Conservation (phyloP, 805 yeast species). For the Candida verbasci region DNA sequence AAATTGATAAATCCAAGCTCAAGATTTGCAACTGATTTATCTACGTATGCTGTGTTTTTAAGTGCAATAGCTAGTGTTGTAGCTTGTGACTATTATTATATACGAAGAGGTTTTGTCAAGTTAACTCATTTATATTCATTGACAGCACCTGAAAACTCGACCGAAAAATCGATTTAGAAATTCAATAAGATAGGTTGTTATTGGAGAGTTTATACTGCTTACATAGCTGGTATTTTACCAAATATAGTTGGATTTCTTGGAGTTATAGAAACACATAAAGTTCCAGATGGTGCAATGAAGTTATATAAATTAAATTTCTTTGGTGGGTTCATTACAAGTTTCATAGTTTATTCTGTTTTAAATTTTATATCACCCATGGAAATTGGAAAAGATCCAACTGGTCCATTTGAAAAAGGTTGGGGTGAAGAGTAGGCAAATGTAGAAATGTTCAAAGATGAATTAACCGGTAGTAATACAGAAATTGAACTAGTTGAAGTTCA, state of each 20-base stretch:
- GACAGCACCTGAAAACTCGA: conserved; percentile 29
- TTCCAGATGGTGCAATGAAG: conserved; percentile 73
- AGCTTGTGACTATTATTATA: conserved; percentile 42
- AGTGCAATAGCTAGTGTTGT: conserved; percentile 41
- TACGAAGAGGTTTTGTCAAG: conserved; percentile 68
- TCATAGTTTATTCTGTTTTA: conserved; percentile 49
- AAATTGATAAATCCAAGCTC: conserved; percentile 35
- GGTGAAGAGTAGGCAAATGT: conserved; percentile 59
- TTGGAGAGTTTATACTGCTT: conserved; percentile 83
- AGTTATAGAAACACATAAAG: conserved; percentile 61
- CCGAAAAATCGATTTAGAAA: conserved; percentile 43
- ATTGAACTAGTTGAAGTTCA: conserved; percentile 13
- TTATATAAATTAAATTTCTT: conserved; percentile 74
- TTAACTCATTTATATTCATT: conserved; percentile 60
- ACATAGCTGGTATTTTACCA: conserved; percentile 74
- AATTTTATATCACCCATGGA: conserved; percentile 49
- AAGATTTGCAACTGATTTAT: conserved; percentile 38
- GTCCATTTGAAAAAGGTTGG: conserved; percentile 54
- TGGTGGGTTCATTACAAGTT: conserved; percentile 64
- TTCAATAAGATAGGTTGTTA: conserved; percentile 63
- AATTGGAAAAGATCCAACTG: conserved; percentile 27
- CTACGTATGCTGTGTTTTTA: conserved; percentile 40
- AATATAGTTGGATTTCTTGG: conserved; percentile 87
- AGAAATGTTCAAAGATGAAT: conserved; percentile 52
- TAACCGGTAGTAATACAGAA: conserved; percentile 17